phyloP scores from a whole-genome alignment of 805 yeast genomes.

The Pichia insulana region DNA sequence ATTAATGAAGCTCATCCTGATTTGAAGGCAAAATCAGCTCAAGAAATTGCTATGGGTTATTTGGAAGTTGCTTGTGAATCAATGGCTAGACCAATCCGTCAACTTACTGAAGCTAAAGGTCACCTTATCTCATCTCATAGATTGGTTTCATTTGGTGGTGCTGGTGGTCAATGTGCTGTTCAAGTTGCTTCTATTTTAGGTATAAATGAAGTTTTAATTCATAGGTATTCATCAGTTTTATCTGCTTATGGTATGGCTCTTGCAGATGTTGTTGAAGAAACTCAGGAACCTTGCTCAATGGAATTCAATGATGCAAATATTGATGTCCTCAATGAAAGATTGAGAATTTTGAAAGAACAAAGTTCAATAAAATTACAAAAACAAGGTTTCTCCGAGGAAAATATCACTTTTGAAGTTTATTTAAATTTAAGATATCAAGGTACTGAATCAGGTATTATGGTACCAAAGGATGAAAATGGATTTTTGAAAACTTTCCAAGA shows the following conservation, averaged over 20 bases:
- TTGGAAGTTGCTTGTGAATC: constrained; percentile 76
- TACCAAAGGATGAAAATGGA: constrained; percentile 27
- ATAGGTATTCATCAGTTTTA: constrained; percentile 72
- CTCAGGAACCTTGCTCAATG: constrained; percentile 62
- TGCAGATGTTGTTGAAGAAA: constrained; percentile 77
- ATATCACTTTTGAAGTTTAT: constrained; percentile 50
- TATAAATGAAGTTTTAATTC: constrained; percentile 59
- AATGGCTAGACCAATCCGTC: constrained; percentile 86
- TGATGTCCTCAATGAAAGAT: constrained; percentile 33
- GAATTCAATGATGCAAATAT: constrained; percentile 29
- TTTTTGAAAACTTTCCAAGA: constrained; percentile 40
- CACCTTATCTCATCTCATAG: constrained; percentile 55
- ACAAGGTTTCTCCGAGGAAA: constrained; percentile 46
- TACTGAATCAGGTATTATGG: constrained; percentile 82
- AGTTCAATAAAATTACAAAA: constrained; percentile 33
- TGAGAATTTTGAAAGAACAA: constrained; percentile 34
- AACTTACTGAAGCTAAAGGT: constrained; percentile 80
- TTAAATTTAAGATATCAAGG: constrained; percentile 79
- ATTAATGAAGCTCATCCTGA: constrained; percentile 48
- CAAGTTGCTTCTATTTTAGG: constrained; percentile 68
- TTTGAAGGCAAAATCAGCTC: constrained; percentile 36
- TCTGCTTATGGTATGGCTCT: constrained; percentile 85
- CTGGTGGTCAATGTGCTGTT: constrained; percentile 87
- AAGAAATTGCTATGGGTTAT: constrained; percentile 75
- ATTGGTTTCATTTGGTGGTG: constrained; percentile 84